Percentiles rank a stretch among this genome's conserved stretches.
These are phyloP conservation scores for Piromyces sp. DNA, from an alignment of 192 early-diverging fungal species.

Conservation along the genomic window DNA sequence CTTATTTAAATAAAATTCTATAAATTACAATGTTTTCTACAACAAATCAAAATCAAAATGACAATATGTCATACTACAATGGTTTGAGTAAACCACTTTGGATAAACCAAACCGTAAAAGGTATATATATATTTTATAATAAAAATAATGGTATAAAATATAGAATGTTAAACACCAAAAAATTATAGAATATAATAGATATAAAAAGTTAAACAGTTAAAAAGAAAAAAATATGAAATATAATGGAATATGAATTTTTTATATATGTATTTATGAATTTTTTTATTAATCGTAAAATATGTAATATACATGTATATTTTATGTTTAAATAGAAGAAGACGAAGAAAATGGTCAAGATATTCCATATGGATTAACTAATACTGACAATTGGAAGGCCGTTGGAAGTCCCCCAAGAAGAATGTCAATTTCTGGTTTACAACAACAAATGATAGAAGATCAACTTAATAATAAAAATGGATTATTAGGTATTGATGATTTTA, in stretches of 20 bases:
- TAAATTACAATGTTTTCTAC: background rate
- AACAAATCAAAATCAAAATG: background rate
- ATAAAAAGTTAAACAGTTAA: too few species aligned
- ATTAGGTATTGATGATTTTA: conserved; percentile 13
- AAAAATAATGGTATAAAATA: too few species aligned
- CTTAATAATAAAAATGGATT: background rate
- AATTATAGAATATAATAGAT: too few species aligned
- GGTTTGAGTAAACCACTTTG: background rate
- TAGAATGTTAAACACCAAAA: too few species aligned
- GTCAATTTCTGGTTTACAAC: conserved; percentile 25
- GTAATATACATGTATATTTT: too few species aligned
- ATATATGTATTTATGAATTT: too few species aligned
- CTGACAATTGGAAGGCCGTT: conserved; percentile 32
- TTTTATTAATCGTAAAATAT: too few species aligned
- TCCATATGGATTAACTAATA: background rate
- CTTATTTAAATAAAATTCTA: too few species aligned
- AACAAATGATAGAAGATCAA: conserved; percentile 13
- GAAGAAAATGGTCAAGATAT: background rate
- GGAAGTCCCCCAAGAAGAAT: conserved; percentile 32
- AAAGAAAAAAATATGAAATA: too few species aligned
- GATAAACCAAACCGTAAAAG: background rate
- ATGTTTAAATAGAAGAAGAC: background rate
- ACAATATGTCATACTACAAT: background rate
- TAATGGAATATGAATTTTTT: too few species aligned
- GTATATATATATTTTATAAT: too few species aligned